Percentiles rank a stretch among this genome's conserved stretches.
phyloP scores from a whole-genome alignment of 352 stramenopile genomes.

The Pythium phragmiticola region DNA sequence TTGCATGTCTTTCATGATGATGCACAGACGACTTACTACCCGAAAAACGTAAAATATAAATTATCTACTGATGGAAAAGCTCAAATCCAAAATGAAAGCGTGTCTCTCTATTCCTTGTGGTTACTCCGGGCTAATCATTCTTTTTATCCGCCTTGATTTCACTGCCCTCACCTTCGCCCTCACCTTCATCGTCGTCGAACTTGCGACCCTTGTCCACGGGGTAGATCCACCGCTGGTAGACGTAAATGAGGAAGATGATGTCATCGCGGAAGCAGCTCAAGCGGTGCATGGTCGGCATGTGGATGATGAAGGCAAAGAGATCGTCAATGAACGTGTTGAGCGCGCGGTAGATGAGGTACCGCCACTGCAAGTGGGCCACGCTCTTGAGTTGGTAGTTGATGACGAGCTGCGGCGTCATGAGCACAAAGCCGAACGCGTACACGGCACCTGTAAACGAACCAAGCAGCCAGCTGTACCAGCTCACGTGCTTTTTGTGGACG shows the following conservation, averaged over 20 bases:
- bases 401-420: slow-evolving; percentile 92
- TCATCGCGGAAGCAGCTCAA: slow-evolving; percentile 90
- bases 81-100: background rate
- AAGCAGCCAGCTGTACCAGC: slow-evolving; percentile 86
- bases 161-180: background rate
- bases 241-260: slow-evolving; percentile 89
- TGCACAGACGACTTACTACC: background rate
- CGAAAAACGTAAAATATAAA: slow-evolving; percentile 21
- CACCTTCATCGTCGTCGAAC: slow-evolving; percentile 38
- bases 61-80: slow-evolving; percentile 12
- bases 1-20: slow-evolving; percentile 10
- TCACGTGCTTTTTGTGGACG: slow-evolving; percentile 77
- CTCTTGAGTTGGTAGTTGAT: slow-evolving; percentile 93
- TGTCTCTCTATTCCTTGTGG: background rate
- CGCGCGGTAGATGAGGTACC: slow-evolving; percentile 92
- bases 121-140: slow-evolving; percentile 1
- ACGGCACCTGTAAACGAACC: slow-evolving; percentile 85
- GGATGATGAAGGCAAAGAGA: slow-evolving; percentile 90
- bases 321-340: slow-evolving; percentile 95
- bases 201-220: slow-evolving; percentile 64
- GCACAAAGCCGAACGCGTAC: slow-evolving; percentile 91
- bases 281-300: slow-evolving; percentile 90
- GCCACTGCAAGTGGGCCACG: slow-evolving; percentile 91
- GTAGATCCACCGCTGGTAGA: slow-evolving; percentile 92
- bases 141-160: background rate